Base-by-base conservation (phyloP, 495 filamentous ascomycete genomes). In the Astrocystis sublimbata region DNA sequence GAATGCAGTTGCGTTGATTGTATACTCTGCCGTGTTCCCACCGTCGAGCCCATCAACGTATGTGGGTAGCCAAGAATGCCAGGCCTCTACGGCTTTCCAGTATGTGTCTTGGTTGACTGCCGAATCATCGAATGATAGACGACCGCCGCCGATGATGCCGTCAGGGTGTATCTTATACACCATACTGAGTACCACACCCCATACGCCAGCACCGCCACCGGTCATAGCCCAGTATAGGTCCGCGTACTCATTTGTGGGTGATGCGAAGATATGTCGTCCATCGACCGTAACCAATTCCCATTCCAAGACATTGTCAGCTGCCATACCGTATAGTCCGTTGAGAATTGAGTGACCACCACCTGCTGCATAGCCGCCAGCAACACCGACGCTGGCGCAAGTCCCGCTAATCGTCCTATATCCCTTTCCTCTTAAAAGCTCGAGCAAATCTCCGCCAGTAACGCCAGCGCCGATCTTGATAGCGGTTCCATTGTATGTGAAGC, bases 171-270 rank as follows among this genome's bases (percentile, higher is more conserved):
- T 70, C 59, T 76, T 78, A 1, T 69, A 62, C 0, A 80, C 84
- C 66, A 79, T 62, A 19, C 73, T 76, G 41, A 73, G 63, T 2
- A 85, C 82, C 7, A 84, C 78, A 12, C 73, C 83, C 38, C 75
- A 86, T 17, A 72, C 83, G 15, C 83, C 80, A 7, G 71, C 77
- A 7, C 84, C 85, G 10, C 85, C 85, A 13, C 85, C 85, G 47
- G 71, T 76, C 1, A 88, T 67, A 8, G 86, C 86, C 83, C 83
- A 87, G 71, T 78, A 87, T 0, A 88, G 68, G 61, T 87, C 85
- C 0, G 71, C 19, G n/a, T n/a, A n/a, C 61, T 85, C 74, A 50
- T 81, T 33, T 19, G 71, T 69, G 0, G 75, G 76, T 15, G 73
- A 73, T 7, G 79, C 80, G 1, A 68, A 74, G 26, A 86, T 8